Evolutionary conservation across 2,329 filamentous ascomycete genomes (phyloP).

Genomic region (Diaporthe nobilis): DNA sequence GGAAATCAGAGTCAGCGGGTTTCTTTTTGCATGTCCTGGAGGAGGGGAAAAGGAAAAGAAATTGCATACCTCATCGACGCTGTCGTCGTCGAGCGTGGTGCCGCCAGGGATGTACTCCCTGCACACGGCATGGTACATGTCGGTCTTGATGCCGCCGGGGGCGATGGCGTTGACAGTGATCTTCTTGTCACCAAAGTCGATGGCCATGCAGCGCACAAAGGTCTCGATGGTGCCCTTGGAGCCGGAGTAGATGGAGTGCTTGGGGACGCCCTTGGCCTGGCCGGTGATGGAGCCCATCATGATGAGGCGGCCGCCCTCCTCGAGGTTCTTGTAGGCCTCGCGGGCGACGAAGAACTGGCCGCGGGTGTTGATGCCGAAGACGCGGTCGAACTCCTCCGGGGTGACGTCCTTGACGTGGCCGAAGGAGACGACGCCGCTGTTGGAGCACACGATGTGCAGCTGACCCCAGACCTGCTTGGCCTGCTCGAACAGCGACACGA

Average conservation of each 20-base stretch:
- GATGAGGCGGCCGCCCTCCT: constrained; percentile 78
- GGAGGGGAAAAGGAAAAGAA: no score
- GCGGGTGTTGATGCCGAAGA: constrained; percentile 77
- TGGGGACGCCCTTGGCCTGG: constrained; percentile 76
- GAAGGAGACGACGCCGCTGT: constrained; percentile 78
- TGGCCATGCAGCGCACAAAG: constrained; percentile 81
- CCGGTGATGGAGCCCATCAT: constrained; percentile 81
- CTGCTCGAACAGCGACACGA: constrained; percentile 73
- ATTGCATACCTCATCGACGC: constrained; percentile 65
- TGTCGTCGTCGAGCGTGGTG: constrained; percentile 67
- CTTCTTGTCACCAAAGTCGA: constrained; percentile 74
- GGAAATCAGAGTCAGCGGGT: constrained; percentile 3
- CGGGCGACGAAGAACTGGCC: constrained; percentile 82
- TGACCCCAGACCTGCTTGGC: constrained; percentile 75
- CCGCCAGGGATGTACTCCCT: constrained; percentile 73
- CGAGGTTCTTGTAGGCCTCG: constrained; percentile 78
- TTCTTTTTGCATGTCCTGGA: neutral
- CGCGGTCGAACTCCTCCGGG: constrained; percentile 79
- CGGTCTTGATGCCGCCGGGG: constrained; percentile 74
- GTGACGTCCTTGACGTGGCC: constrained; percentile 78
- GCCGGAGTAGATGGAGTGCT: constrained; percentile 81
- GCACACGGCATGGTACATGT: constrained; percentile 76
- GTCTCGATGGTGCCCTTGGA: constrained; percentile 84
- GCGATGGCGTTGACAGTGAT: constrained; percentile 76
- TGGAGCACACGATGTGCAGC: constrained; percentile 79